Evolutionary conservation across 495 filamentous ascomycete genomes (phyloP), one percentile per base, ranked within the genome.

Genomic region (Astrothelium macrocarpum): DNA sequence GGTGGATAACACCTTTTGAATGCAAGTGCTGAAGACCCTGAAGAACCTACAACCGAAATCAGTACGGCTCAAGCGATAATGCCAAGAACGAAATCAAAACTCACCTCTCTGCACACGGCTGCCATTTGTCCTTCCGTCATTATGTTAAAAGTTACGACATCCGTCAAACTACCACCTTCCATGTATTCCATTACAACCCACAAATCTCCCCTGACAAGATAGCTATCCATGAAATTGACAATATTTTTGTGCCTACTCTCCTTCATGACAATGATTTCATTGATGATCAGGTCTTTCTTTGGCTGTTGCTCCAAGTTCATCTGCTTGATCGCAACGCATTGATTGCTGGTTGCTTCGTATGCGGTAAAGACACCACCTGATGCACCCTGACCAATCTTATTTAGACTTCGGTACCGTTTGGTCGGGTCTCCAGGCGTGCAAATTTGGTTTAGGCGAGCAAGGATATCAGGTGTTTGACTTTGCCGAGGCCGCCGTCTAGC

Each of bases 181-280:
- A 98, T 98, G 68, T 91, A 98, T 73, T 98, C 94, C 94, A 98
- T 98, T 31, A 97, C 91, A 14, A 98, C 94, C 94, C 94, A 98
- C 45, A 98, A 76, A 72, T 98, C 94, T 23, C 93, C 85, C 2
- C 83, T 81, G 42, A 91, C 87, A 25, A 98, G 79, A 73, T 89
- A 97, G 73, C 91, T 96, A 78, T 97, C 94, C 77, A 97, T 89
- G 76, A 97, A 98, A 73, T 98, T 98, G 74, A 98, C 94, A 72
- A 98, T 96, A 71, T 98, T 98, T 74, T 89, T 91, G 74, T 98
- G 94, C 60, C 90, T 93, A 78, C 91, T 96, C 70, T 97, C 94
- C 78, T 96, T 96, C 94, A 98, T 98, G 32, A 98, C 94, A 36
- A 98, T 75, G 65, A 98, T 98, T 71, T 98, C 94, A 73, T 98